A percentile compares a stretch with the other conserved stretches of the same genome.
phyloP scores from a whole-genome alignment of 768 basidiomycete species.

The Russula abietina region DNA sequence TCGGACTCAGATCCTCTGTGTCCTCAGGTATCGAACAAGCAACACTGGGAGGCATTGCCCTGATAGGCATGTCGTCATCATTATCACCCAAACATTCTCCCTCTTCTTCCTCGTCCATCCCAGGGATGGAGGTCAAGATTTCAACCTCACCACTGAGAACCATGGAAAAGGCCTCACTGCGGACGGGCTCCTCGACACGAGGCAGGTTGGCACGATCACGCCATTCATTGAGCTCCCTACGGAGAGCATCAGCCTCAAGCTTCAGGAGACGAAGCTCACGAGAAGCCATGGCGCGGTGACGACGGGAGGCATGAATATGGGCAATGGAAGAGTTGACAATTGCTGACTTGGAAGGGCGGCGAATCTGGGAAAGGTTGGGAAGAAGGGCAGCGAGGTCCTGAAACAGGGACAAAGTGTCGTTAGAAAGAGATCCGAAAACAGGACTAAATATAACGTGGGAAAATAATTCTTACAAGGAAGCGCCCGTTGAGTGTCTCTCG shows the following conservation, averaged over 20 bases:
- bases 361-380: conserved; percentile 84
- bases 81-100: conserved; percentile 44
- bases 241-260: conserved; percentile 77
- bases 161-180: conserved; percentile 67
- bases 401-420: neutral
- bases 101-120: conserved; percentile 52
- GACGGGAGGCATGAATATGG: conserved; percentile 75
- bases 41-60: conserved; percentile 25
- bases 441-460: conserved; percentile 10
- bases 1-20: conserved; percentile 25
- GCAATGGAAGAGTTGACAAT: conserved; percentile 96
- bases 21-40: conserved; percentile 26
- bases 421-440: conserved; percentile 3
- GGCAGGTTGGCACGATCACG: conserved; percentile 69
- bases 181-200: conserved; percentile 63
- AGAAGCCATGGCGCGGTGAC: conserved; percentile 75
- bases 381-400: conserved; percentile 88
- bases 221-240: conserved; percentile 92
- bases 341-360: conserved; percentile 91
- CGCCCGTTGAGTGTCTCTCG: conserved; percentile 90
- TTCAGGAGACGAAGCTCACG: conserved; percentile 76
- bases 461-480: conserved; percentile 58
- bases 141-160: conserved; percentile 67
- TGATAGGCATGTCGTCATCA: conserved; percentile 29
- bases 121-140: conserved; percentile 43